phyloP scores from a whole-genome alignment of 1,139 yeast species.

The Suhomyces atakaporum region DNA sequence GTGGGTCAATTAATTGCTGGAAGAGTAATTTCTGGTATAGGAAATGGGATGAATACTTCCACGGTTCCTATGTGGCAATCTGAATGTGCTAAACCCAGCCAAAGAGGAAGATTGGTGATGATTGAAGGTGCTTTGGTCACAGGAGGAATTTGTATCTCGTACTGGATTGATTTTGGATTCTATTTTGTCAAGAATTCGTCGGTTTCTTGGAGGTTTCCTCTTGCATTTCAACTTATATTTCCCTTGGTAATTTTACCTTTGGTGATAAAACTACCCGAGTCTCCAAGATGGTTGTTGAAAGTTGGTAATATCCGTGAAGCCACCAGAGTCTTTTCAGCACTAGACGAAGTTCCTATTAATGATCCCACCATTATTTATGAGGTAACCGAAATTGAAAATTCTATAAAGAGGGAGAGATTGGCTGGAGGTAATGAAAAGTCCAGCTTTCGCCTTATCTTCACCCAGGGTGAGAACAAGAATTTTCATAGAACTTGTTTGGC shows the following conservation, averaged over 20 bases:
- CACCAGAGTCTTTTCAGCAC: conserved; percentile 45
- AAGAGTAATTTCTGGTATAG: conserved; percentile 45
- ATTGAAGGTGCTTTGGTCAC: conserved; percentile 42
- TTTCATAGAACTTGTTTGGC: conserved; percentile 52
- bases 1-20: conserved; percentile 40
- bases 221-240: conserved; percentile 47
- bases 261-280: conserved; percentile 22
- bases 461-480: conserved; percentile 45
- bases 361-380: conserved; percentile 30
- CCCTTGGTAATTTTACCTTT: conserved; percentile 26
- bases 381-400: conserved; percentile 32
- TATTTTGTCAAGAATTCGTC: conserved; percentile 29
- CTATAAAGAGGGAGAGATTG: conserved; percentile 31
- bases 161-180: conserved; percentile 50
- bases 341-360: conserved; percentile 37
- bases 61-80: conserved; percentile 45
- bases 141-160: conserved; percentile 8
- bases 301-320: conserved; percentile 51
- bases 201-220: conserved; percentile 46
- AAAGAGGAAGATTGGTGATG: conserved; percentile 38
- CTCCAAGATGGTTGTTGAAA: conserved; percentile 27
- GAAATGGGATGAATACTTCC: conserved; percentile 40
- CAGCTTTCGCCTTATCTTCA: conserved; percentile 29
- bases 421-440: conserved; percentile 25
- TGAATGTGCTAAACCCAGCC: conserved; percentile 37